Percentiles rank a stretch among this genome's conserved stretches.
Evolutionary conservation across 2,329 filamentous ascomycete genomes (phyloP).

Genomic region (Xylariaceae sp.): DNA sequence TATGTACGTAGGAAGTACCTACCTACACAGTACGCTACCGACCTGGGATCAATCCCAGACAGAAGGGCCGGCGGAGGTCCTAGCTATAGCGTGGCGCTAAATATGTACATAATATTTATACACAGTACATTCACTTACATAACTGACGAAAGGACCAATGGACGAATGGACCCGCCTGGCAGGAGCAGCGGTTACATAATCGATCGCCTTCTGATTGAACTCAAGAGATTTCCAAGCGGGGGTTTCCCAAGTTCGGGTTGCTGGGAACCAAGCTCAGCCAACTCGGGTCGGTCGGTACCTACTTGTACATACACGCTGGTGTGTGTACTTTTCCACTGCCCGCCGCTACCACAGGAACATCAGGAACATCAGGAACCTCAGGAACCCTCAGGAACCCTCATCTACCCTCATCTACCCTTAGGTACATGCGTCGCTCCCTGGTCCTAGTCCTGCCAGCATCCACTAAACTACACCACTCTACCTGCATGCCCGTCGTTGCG

Average conservation of each 20-base stretch:
- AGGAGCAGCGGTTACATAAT: background rate
- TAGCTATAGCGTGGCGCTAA: no score
- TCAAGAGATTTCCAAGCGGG: background rate
- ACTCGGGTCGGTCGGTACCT: no score
- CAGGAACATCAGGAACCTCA: background rate
- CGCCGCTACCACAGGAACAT: no score
- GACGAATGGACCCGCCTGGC: no score
- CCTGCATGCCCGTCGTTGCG: background rate
- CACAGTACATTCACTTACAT: no score
- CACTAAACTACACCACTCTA: background rate
- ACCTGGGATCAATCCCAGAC: slow-evolving; percentile 1
- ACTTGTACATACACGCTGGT: no score
- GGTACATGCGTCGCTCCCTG: background rate
- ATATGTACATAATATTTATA: no score
- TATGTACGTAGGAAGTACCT: background rate
- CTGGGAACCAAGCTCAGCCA: background rate
- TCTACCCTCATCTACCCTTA: background rate
- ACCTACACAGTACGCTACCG: background rate
- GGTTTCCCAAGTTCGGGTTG: background rate
- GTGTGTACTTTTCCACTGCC: no score
- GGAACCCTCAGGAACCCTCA: no score
- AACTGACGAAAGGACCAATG: no score
- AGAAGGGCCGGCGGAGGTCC: background rate
- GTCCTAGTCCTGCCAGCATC: slow-evolving; percentile 1
- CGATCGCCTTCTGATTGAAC: background rate